A percentile compares a stretch with the other conserved stretches of the same genome.
Conservation (phyloP, 75 land plant species). For the Gnetum montanum region DNA sequence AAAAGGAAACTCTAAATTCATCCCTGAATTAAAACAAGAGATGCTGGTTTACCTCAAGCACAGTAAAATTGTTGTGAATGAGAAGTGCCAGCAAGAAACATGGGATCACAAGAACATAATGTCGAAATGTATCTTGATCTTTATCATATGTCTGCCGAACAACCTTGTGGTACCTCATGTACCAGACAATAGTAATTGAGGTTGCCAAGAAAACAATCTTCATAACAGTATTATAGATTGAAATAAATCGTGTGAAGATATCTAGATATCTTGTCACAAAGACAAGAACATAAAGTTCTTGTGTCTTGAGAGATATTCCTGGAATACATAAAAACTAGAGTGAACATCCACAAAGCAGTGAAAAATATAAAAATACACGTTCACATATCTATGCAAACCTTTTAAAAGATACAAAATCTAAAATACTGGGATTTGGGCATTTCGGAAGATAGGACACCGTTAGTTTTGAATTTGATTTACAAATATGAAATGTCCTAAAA, state of each 20-base stretch:
- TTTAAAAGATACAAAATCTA: too few relatives aligned
- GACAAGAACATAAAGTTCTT: constrained; percentile 73
- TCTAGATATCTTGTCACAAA: constrained; percentile 62
- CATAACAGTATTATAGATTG: constrained; percentile 73
- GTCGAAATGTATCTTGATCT: constrained; percentile 79
- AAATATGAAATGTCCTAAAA: too few relatives aligned
- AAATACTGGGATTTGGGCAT: too few relatives aligned
- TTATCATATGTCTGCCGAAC: constrained; percentile 77
- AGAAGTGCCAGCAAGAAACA: constrained; percentile 63
- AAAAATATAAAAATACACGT: too few relatives aligned
- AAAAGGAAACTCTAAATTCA: too few relatives aligned
- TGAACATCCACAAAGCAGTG: too few relatives aligned
- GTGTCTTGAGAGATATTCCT: constrained; percentile 84
- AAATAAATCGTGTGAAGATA: constrained; percentile 51
- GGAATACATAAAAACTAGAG: constrained; percentile 7
- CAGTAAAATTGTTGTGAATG: constrained; percentile 64
- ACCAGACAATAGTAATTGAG: constrained; percentile 76
- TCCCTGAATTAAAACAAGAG: too few relatives aligned
- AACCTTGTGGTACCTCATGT: constrained; percentile 72
- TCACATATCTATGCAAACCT: too few relatives aligned
- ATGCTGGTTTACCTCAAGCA: constrained; percentile 71
- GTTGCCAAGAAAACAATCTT: constrained; percentile 70
- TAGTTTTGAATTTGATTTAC: too few relatives aligned
- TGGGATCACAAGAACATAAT: constrained; percentile 51
- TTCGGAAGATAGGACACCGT: too few relatives aligned